A percentile compares a stretch with the other conserved stretches of the same genome.
Evolutionary conservation across 306 rosid genomes (phyloP).

Genomic region (Rubus idaeus): DNA sequence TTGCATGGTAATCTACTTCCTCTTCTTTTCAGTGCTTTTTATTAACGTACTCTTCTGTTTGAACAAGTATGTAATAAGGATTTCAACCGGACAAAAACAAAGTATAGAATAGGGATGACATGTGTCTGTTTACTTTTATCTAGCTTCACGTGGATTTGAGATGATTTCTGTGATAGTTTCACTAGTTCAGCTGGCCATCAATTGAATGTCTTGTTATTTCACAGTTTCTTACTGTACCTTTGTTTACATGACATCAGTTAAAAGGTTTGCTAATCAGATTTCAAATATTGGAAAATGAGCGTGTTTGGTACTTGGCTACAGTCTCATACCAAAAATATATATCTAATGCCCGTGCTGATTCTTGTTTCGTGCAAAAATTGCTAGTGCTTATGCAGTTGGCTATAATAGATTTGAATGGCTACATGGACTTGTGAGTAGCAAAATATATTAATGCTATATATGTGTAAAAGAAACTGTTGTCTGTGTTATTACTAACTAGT

Average conservation of each 20-base stretch:
- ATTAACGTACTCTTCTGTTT: neutral
- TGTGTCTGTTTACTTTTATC: conserved; percentile 2
- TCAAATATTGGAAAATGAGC: neutral
- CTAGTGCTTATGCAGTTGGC: too few species aligned
- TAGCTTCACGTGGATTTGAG: neutral
- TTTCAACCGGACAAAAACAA: neutral
- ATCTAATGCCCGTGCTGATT: too few species aligned
- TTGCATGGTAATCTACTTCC: conserved; percentile 53
- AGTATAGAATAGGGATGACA: neutral
- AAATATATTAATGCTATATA: neutral
- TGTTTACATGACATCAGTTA: neutral
- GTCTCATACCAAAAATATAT: too few species aligned
- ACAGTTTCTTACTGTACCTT: neutral
- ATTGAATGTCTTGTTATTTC: neutral
- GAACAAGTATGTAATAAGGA: neutral
- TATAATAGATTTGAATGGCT: too few species aligned
- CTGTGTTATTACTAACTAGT: neutral
- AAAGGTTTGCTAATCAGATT: neutral
- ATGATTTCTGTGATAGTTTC: neutral
- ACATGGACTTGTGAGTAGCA: too few species aligned
- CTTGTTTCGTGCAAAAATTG: too few species aligned
- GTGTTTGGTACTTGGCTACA: neutral
- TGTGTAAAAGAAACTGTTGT: neutral
- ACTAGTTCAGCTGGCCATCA: neutral
- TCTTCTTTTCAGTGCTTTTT: conserved; percentile 3